These are phyloP conservation scores for Kurtzmaniella natalensis DNA, from an alignment of 1,139 yeast species.

Conservation along the genomic window DNA sequence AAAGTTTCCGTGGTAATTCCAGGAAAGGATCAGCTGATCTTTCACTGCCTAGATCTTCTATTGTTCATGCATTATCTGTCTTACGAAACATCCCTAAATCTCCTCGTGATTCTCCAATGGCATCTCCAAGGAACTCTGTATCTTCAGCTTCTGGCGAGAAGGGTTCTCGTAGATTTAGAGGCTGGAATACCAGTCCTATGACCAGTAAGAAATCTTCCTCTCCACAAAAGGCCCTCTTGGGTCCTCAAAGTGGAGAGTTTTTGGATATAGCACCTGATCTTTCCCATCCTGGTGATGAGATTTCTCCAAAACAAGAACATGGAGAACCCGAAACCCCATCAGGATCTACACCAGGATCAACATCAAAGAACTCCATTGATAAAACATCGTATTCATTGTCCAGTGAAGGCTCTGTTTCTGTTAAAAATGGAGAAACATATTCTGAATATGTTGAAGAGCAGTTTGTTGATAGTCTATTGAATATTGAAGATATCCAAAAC, in stretches of 20 bases:
- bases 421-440: not conserved
- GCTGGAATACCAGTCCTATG: not conserved
- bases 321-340: not conserved
- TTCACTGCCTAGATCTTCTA: slow-evolving; percentile 41
- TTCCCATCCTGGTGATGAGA: not conserved
- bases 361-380: not conserved
- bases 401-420: not conserved
- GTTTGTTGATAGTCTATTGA: slow-evolving; percentile 28
- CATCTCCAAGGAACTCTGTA: slow-evolving; percentile 47
- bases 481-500: slow-evolving; percentile 33
- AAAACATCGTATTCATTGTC: not conserved
- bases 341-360: not conserved
- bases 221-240: not conserved
- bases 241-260: not conserved
- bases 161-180: not conserved
- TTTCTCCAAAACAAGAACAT: not conserved
- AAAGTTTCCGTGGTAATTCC: slow-evolving; percentile 29
- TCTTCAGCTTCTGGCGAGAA: slow-evolving; percentile 21
- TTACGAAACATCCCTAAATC: slow-evolving; percentile 40
- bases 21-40: slow-evolving; percentile 34
- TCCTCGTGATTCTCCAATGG: slow-evolving; percentile 41
- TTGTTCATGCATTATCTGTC: slow-evolving; percentile 39
- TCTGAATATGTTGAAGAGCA: slow-evolving; percentile 11
- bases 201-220: not conserved
- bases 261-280: not conserved